phyloP scores from a whole-genome alignment of 2,329 filamentous ascomycete genomes.

The Nemania bipapillata region DNA sequence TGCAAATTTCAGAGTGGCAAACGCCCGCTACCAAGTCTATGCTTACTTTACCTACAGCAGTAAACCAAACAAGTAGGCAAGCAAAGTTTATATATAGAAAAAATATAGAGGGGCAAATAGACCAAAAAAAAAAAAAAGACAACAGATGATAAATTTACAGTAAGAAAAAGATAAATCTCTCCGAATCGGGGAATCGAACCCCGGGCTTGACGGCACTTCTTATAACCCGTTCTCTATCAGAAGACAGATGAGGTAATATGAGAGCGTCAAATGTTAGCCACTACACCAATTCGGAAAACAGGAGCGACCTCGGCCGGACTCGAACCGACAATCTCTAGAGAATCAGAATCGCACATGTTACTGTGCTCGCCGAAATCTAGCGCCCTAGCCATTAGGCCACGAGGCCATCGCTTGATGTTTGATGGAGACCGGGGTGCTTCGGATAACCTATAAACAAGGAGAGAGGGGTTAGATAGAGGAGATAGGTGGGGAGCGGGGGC shows the following conservation, averaged over 20 bases:
- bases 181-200: conserved; percentile 51
- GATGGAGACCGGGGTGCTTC: not conserved
- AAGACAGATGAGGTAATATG: conserved; percentile 35
- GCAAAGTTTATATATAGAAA: too few species aligned
- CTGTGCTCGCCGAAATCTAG: conserved; percentile 36
- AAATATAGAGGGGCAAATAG: too few species aligned
- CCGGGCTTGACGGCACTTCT: conserved; percentile 44
- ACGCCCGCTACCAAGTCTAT: too few species aligned
- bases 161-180: conserved; percentile 23
- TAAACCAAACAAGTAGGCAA: too few species aligned
- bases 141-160: not conserved
- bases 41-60: too few species aligned
- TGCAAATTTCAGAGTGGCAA: not conserved
- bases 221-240: not conserved
- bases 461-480: not conserved
- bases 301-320: conserved; percentile 38
- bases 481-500: not conserved
- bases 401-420: conserved; percentile 28
- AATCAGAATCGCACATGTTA: not conserved
- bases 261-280: conserved; percentile 54
- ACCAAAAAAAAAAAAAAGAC: too few species aligned
- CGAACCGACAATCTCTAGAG: conserved; percentile 41
- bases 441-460: not conserved
- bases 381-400: conserved; percentile 41
- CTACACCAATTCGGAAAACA: conserved; percentile 52